phyloP scores from a whole-genome alignment of 208 protist species.

The Trypanosoma conorhini region DNA sequence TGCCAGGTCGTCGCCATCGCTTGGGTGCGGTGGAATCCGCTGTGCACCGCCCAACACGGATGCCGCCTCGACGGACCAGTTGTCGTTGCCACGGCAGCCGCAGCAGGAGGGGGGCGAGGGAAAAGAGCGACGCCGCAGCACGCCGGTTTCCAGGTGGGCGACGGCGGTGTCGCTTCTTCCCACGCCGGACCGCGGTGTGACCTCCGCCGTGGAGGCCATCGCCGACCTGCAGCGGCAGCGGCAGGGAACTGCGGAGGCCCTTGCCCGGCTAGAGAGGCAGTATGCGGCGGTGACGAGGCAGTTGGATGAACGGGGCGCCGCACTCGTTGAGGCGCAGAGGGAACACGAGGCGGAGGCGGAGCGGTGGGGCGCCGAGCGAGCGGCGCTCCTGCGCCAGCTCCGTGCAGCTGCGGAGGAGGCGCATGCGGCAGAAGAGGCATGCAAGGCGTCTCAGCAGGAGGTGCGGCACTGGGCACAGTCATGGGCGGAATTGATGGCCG shows the following conservation, averaged over 20 bases:
- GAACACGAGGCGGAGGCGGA: neutral
- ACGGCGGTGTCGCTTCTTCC: slow-evolving; percentile 5
- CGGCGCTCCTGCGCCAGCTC: slow-evolving; percentile 5
- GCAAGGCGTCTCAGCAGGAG: neutral
- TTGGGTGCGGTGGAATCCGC: slow-evolving; percentile 23
- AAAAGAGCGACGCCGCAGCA: slow-evolving; percentile 8
- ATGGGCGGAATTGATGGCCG: slow-evolving; percentile 1
- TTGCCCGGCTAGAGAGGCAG: slow-evolving; percentile 5
- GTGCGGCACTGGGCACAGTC: slow-evolving; percentile 6
- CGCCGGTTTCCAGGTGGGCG: neutral
- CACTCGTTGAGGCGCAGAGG: slow-evolving; percentile 6
- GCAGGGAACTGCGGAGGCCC: slow-evolving; percentile 6
- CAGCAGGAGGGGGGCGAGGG: slow-evolving; percentile 19
- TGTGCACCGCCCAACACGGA: slow-evolving; percentile 21
- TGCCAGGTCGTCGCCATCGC: slow-evolving; percentile 9
- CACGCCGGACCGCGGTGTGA: slow-evolving; percentile 20
- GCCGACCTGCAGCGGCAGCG: slow-evolving; percentile 55
- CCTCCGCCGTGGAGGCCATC: slow-evolving; percentile 51
- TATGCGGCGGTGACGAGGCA: slow-evolving; percentile 3
- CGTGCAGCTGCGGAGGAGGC: slow-evolving; percentile 9
- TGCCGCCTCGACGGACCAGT: neutral
- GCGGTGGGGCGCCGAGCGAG: slow-evolving; percentile 8
- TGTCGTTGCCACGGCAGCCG: slow-evolving; percentile 5
- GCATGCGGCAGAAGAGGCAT: slow-evolving; percentile 5
- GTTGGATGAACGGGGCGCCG: slow-evolving; percentile 4